These are phyloP conservation scores for Plasmopara halstedii DNA, from an alignment of 352 stramenopile species.

Conservation along the genomic window DNA sequence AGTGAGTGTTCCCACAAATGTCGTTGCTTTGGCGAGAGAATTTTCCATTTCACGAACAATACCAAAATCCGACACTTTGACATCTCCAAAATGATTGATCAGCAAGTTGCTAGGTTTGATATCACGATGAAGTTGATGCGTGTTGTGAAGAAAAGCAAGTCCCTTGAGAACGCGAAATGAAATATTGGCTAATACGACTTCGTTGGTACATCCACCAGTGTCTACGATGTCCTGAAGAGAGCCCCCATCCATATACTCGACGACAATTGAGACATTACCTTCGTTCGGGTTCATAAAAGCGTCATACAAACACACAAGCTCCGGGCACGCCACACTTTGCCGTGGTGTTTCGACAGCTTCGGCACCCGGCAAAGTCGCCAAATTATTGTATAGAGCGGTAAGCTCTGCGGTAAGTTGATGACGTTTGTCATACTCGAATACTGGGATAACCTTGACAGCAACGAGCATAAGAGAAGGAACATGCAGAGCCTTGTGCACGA, in stretches of 20 bases:
- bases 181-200: conserved; percentile 87
- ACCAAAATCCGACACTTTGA: conserved; percentile 86
- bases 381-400: conserved; percentile 82
- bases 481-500: conserved; percentile 86
- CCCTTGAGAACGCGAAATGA: conserved; percentile 82
- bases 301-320: conserved; percentile 90
- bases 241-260: conserved; percentile 95
- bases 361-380: conserved; percentile 58
- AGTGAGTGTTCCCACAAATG: conserved; percentile 88
- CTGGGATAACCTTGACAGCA: conserved; percentile 86
- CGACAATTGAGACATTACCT: conserved; percentile 89
- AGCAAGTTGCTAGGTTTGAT: conserved; percentile 94
- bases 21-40: conserved; percentile 80
- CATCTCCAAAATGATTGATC: conserved; percentile 87
- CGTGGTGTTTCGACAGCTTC: conserved; percentile 22
- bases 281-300: conserved; percentile 90
- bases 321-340: conserved; percentile 54
- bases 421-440: conserved; percentile 85
- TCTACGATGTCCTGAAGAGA: conserved; percentile 91
- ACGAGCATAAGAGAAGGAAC: conserved; percentile 85
- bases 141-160: conserved; percentile 84
- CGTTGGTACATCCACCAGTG: conserved; percentile 76
- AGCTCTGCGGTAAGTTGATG: conserved; percentile 84
- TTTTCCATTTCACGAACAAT: conserved; percentile 84
- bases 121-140: conserved; percentile 89